A percentile compares a stretch with the other conserved stretches of the same genome.
These are phyloP conservation scores for Candida ipomoeae DNA, from an alignment of 805 yeast species.

Conservation along the genomic window DNA sequence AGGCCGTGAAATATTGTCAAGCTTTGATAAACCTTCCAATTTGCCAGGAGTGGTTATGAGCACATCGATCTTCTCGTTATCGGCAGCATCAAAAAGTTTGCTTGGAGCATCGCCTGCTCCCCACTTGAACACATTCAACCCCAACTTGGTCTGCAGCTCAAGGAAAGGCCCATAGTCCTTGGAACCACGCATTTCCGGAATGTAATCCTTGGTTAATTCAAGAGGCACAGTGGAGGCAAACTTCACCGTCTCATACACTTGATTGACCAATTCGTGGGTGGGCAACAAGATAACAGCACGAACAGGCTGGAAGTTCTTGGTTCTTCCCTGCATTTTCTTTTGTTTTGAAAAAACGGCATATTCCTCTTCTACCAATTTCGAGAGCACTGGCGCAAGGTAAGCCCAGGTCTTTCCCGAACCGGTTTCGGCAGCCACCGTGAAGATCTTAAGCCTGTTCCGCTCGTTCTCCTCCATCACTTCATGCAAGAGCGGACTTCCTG, in stretches of 20 bases:
- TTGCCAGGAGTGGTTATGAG: slow-evolving; percentile 85
- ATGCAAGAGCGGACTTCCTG: slow-evolving; percentile 23
- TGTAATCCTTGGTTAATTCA: slow-evolving; percentile 17
- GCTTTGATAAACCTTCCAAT: slow-evolving; percentile 40
- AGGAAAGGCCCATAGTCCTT: slow-evolving; percentile 22
- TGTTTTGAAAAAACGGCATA: slow-evolving; percentile 20
- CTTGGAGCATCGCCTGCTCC: slow-evolving; percentile 54
- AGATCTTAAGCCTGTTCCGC: slow-evolving; percentile 45
- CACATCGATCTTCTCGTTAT: slow-evolving; percentile 59
- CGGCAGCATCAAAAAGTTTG: slow-evolving; percentile 44
- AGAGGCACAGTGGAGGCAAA: slow-evolving; percentile 25
- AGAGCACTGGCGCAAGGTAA: slow-evolving; percentile 71
- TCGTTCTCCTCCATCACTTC: slow-evolving; percentile 30
- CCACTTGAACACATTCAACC: slow-evolving; percentile 54
- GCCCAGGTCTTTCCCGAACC: slow-evolving; percentile 98
- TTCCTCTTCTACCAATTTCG: slow-evolving; percentile 61
- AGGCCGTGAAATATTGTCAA: slow-evolving; percentile 28
- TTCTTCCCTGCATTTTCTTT: slow-evolving; percentile 19
- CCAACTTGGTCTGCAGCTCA: slow-evolving; percentile 28
- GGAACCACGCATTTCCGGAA: slow-evolving; percentile 17
- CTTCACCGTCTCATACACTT: slow-evolving; percentile 52
- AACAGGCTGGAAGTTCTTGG: slow-evolving; percentile 36
- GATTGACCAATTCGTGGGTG: slow-evolving; percentile 83
- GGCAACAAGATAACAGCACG: slow-evolving; percentile 80
- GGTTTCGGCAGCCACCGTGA: slow-evolving; percentile 90